Base-by-base conservation (phyloP, 192 early-diverging fungal genomes). In the Coemansia sp. region DNA sequence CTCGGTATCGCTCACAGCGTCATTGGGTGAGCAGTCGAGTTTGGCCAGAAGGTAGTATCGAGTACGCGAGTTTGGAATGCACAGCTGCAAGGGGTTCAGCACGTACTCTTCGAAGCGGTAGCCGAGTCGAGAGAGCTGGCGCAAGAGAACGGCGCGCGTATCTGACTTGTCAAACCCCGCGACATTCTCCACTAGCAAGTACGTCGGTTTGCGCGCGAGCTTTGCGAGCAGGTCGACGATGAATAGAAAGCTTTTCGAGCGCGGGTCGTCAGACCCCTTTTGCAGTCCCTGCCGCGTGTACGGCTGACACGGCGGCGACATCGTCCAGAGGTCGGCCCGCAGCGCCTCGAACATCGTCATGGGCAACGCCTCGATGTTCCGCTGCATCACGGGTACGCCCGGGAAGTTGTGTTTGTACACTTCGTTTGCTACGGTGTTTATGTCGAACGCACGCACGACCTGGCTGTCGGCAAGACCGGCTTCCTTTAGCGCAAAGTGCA, bases 381-480 rank as follows among this genome's bases (percentile, higher is more conserved):
- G 82, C 63, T 81, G 83, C 72, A 74, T 68, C 24, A 85, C 61
- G 11, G 62, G 66, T 3, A 81, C 72, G 5, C 45, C 68, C 4
- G 68, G 74, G 62, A 91, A 91, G 76, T 91, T 92, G 68, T 89
- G 85, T 19, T 67, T 79, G 69, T 91, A 89, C 27, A 91, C 89
- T 1, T 83, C 76, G 83, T 99, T 98, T 27, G 95, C 94, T 24
- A 92, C 89, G 6, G 85, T 86, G 77, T 98, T 99, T 60, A 99
- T 93, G 80, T 99, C 97, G 73, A 97, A 99, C 2, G 95, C 90
- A n/a, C 88, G 90, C 1, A 92, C 70, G 42, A 99, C 89, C 20
- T 87, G 58, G 25, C 85, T 79, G 36, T 78, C 63, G 49, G 87
- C 84, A 1, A 54, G 14, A 10, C 77, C 73, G 6, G 94, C 89